These are phyloP conservation scores for Diaporthe destruens DNA, from an alignment of 2,329 filamentous ascomycete genomes.

Conservation along the genomic window DNA sequence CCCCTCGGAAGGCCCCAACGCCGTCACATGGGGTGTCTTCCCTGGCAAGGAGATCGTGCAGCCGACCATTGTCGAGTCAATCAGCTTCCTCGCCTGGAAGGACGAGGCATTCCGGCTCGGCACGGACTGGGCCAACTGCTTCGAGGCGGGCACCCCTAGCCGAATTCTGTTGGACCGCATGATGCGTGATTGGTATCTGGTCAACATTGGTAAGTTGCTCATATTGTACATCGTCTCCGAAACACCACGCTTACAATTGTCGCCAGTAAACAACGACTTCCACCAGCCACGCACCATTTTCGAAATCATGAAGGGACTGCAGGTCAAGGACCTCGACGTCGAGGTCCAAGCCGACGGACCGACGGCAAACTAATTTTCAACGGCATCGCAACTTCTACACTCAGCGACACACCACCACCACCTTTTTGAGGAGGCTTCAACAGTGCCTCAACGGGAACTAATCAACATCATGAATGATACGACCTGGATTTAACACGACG, in stretches of 20 bases:
- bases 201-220: conserved; percentile 85
- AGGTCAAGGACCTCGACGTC: conserved; percentile 73
- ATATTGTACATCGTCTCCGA: too few relatives aligned
- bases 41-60: conserved; percentile 99
- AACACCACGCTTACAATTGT: background rate
- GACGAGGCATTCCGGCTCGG: conserved; percentile 96
- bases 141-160: conserved; percentile 80
- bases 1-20: conserved; percentile 88
- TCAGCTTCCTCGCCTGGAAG: conserved; percentile 98
- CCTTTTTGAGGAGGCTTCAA: conserved; percentile 37
- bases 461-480: conserved; percentile 43
- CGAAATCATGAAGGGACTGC: conserved; percentile 83
- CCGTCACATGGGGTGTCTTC: conserved; percentile 99
- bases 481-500: conserved; percentile 45
- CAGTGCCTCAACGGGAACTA: conserved; percentile 38
- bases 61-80: conserved; percentile 97
- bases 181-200: conserved; percentile 91
- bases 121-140: conserved; percentile 93
- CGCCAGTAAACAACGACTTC: conserved; percentile 95
- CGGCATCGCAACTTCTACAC: background rate
- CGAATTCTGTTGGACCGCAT: conserved; percentile 83
- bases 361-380: conserved; percentile 24
- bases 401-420: background rate
- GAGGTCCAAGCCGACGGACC: conserved; percentile 48
- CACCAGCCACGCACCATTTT: conserved; percentile 86